Evolutionary conservation across 345 rosid species (phyloP), one percentile per base, ranked within the genome.

Genomic region (Populus tremula): DNA sequence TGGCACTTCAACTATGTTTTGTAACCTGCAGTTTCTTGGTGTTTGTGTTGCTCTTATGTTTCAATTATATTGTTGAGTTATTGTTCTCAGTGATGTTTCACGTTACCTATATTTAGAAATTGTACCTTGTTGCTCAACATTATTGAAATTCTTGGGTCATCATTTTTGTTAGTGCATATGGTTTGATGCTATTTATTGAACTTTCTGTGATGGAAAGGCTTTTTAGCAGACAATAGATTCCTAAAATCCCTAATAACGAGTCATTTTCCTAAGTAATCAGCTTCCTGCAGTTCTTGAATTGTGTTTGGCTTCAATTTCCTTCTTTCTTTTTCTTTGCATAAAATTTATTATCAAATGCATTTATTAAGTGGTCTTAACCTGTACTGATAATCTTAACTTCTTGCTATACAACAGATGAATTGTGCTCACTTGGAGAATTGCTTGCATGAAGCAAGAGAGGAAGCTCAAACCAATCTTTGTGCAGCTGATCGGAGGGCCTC

Each of bases 391-490:
- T 4, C 38, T 71, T 36, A 35, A 16, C 10, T 54, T n/a, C 62
- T 31, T 39, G 23, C 69, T 33, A 2, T 39, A 38, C 67, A 39
- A 85, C 89, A 96, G 98, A 92, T 96, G 97, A 96, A 96, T 74
- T 91, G 98, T 82, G 99, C 93, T 59, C 98, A 91, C 89, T 85
- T 96, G 83, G 99, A 96, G 87, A 96, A 91, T 81, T 91, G 96
- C 84, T 88, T 96, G 87, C 98, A 96, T 84, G 98, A 96, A 83
- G 98, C 97, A 80, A 92, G 99, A 84, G 92, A 96, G 84, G 99
- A 94, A 87, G 98, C 97, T 47, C 98, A 96, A 78, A 94, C 97
- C 73, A 91, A 92, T 87, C 97, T 93, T 11, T 96, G 97, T 82
- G 96, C 96, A 14, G 97, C 98, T 81, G 97, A 92, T 68, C 75